phyloP scores from a whole-genome alignment of 1,284 basidiomycete species.

The Rhizoctonia solani region DNA sequence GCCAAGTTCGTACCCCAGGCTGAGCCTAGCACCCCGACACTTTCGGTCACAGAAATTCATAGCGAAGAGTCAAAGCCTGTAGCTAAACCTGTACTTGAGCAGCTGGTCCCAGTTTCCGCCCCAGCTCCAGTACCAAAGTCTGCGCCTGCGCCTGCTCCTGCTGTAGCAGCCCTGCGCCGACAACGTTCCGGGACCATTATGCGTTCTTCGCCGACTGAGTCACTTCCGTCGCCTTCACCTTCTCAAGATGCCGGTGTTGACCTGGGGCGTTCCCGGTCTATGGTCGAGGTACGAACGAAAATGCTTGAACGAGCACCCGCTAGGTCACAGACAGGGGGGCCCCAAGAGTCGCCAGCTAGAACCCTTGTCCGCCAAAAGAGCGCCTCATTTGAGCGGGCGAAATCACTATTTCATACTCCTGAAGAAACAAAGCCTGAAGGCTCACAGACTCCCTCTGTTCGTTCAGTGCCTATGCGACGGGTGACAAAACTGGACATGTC shows the following conservation, averaged over 20 bases:
- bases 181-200: constrained; percentile 31
- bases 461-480: constrained; percentile 38
- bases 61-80: not conserved
- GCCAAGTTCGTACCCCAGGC: not conserved
- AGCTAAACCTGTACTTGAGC: not conserved
- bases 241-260: no score
- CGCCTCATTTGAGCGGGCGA: constrained; percentile 23
- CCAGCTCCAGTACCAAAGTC: not conserved
- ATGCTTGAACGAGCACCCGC: constrained; percentile 21
- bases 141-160: not conserved
- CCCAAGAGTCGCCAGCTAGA: not conserved
- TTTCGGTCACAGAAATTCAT: constrained; percentile 1
- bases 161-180: not conserved
- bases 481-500: constrained; percentile 48
- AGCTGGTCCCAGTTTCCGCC: not conserved
- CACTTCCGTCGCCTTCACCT: not conserved
- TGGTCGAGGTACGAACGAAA: constrained; percentile 17
- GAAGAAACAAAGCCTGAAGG: constrained; percentile 15
- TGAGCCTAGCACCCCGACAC: not conserved
- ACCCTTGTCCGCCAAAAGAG: constrained; percentile 12
- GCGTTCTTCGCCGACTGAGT: constrained; percentile 1
- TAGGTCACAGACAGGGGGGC: constrained; percentile 4
- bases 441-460: constrained; percentile 3
- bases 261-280: constrained; percentile 14
- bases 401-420: constrained; percentile 13